Conservation (phyloP, 1,139 yeast species). For the Meyerozyma guilliermondii region DNA sequence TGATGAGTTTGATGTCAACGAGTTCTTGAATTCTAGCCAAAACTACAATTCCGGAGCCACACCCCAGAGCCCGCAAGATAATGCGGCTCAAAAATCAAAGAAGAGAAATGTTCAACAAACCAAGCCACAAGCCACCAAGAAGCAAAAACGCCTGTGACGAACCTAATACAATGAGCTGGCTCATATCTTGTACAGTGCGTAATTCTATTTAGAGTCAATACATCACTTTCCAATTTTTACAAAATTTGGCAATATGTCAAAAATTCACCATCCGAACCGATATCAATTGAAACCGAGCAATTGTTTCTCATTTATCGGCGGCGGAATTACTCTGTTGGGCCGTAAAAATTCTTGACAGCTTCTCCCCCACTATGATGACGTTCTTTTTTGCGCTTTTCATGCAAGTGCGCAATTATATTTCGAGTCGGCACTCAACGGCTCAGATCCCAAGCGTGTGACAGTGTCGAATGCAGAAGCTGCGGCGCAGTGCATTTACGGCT, state of each 20-base stretch:
- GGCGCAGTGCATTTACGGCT: neutral
- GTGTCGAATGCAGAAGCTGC: neutral
- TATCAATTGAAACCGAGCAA: neutral
- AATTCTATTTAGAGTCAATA: neutral
- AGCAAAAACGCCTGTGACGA: neutral
- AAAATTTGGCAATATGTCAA: neutral
- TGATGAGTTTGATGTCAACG: conserved; percentile 2
- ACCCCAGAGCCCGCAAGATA: neutral
- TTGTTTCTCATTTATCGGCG: neutral
- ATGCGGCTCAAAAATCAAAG: neutral
- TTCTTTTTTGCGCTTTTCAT: neutral
- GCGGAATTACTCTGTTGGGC: neutral
- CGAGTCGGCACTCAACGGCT: neutral
- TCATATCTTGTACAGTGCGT: conserved; percentile 6
- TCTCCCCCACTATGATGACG: neutral
- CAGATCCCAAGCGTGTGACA: neutral
- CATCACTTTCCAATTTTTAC: neutral
- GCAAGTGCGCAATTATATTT: neutral
- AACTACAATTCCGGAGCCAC: neutral
- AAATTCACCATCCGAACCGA: neutral
- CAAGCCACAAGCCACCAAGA: neutral
- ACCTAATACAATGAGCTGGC: conserved; percentile 8
- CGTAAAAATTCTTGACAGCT: neutral
- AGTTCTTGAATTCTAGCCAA: conserved; percentile 2
- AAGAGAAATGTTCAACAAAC: conserved; percentile 1